Base-by-base conservation (phyloP, 331 rosid genomes). In the Acacia pycnantha region DNA sequence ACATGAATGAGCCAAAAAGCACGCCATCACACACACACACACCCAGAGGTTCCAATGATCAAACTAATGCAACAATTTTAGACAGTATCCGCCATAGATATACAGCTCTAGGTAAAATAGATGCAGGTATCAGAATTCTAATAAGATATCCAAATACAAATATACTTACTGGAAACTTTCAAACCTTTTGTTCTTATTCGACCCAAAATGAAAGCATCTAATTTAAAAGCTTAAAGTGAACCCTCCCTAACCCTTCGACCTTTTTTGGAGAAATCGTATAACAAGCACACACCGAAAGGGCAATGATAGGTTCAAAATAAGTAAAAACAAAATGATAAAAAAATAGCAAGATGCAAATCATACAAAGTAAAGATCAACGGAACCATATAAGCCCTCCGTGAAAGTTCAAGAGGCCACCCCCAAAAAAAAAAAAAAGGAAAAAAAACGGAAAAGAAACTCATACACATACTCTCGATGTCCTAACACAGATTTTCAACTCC, bases 161-260 rank as follows among this genome's bases (percentile, higher is more conserved):
- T 19, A 67, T 56, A 33, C 70, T 76, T 6, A 62, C 29, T 16
- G 73, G 26, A 44, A 37, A 61, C 61, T 77, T 26, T 18, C 29
- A 26, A 61, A 37, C 14, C 14, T 77, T 77, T 41, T 18, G 35
- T 43, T 41, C 5, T 14, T 13, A 14, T 40, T 44, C n/a, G n/a
- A 56, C 26, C 22, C 51, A 33, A 56, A n/a, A 41, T 59, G 35
- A 59, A 43, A 58, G 50, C 22, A 22, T 41, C 37, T 21, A 70
- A 47, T 14, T 15, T 9, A 72, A 47, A 70, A 82, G 19, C 64
- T 79, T 53, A 82, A 62, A 79, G 68, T 75, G 72, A 53, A 43
- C 74, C 56, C 73, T 72, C 43, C 21, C 65, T 24, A 86, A 47
- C 47, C 43, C 53, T 41, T 72, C 54, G 33, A 10, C 10, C n/a